Conservation (phyloP, 441 rosid genomes). For the Metrosideros polymorpha region DNA sequence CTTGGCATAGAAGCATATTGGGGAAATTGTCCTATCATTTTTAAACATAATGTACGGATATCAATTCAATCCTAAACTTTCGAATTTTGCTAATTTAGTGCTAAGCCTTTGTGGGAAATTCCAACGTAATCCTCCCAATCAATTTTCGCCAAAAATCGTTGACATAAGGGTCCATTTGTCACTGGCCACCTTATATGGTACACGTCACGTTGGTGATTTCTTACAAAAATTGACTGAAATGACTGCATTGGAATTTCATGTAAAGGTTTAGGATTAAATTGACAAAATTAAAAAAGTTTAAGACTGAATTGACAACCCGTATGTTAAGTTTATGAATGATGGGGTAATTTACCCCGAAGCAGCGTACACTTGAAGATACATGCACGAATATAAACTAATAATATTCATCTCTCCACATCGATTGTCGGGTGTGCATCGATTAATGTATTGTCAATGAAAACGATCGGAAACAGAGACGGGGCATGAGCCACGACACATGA, state of each 20-base stretch:
- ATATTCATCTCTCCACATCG: neutral
- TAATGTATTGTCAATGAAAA: neutral
- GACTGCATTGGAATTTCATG: neutral
- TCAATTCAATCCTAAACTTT: neutral
- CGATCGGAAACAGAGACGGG: neutral
- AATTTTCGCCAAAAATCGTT: neutral
- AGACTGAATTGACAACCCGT: rapidly evolving
- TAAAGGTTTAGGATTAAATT: rapidly evolving
- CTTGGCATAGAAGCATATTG: neutral
- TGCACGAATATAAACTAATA: neutral
- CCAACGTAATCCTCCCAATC: rapidly evolving
- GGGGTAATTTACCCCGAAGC: rapidly evolving
- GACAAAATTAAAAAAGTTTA: neutral
- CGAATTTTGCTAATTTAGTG: no score
- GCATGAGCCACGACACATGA: neutral
- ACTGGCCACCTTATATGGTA: no score
- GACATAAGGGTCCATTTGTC: no score
- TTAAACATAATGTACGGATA: no score
- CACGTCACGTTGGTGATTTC: no score
- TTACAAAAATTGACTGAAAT: rapidly evolving
- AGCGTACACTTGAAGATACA: neutral
- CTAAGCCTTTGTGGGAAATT: rapidly evolving
- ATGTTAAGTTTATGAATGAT: rapidly evolving
- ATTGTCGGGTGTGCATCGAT: neutral
- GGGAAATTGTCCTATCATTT: neutral